A percentile compares a stretch with the other conserved stretches of the same genome.
Conservation (phyloP, 306 rosid species). For the Delonix regia region DNA sequence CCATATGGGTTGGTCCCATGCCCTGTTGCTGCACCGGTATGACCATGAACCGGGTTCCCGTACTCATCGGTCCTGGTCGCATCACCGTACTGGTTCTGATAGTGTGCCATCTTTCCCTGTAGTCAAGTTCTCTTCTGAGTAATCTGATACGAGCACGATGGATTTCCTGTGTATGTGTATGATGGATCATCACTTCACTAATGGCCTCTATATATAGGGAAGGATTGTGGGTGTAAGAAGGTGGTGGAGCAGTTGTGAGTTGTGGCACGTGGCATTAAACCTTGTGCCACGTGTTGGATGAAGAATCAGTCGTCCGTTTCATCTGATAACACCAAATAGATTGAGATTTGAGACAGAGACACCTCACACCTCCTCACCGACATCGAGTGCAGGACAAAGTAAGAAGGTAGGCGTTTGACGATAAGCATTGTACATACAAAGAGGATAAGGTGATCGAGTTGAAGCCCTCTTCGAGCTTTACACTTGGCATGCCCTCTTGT, state of each 20-base stretch:
- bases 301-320: too few species aligned
- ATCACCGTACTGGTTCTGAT: not conserved
- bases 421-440: not conserved
- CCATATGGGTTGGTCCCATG: not conserved
- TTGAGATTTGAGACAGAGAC: not conserved
- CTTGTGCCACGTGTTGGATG: not conserved
- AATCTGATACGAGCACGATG: too few species aligned
- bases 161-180: too few species aligned
- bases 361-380: not conserved
- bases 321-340: too few species aligned
- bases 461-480: not conserved
- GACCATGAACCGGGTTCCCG: not conserved
- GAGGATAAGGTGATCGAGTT: not conserved
- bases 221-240: too few species aligned
- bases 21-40: not conserved
- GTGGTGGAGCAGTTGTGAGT: not conserved
- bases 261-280: not conserved
- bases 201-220: too few species aligned
- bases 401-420: not conserved
- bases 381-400: too few species aligned
- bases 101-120: slow-evolving; percentile 5
- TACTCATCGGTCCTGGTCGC: not conserved
- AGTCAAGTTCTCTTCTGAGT: too few species aligned
- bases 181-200: too few species aligned
- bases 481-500: not conserved